phyloP scores from a whole-genome alignment of 345 rosid genomes.

The Microcos paniculata region DNA sequence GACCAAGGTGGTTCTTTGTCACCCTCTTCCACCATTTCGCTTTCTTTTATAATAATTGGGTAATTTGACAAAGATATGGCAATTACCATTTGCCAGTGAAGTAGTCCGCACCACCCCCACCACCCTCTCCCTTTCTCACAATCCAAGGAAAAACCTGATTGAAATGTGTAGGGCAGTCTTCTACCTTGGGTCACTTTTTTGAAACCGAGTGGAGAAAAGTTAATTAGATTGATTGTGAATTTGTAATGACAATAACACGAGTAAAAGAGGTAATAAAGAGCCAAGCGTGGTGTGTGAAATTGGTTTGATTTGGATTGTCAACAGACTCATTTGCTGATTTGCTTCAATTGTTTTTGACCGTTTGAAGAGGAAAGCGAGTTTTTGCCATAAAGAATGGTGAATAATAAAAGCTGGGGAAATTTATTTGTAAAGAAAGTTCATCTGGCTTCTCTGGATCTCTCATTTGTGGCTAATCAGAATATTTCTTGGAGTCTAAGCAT shows the following conservation, averaged over 20 bases:
- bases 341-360: too few species aligned
- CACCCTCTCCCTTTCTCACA: neutral
- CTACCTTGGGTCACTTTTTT: neutral
- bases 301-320: neutral
- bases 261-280: neutral
- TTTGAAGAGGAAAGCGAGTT: neutral
- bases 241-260: too few species aligned
- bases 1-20: neutral
- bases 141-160: neutral
- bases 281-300: neutral
- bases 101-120: constrained; percentile 2
- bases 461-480: neutral
- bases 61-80: constrained; percentile 2
- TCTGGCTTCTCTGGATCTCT: neutral
- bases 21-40: neutral
- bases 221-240: neutral
- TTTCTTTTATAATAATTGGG: neutral
- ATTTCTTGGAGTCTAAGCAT: neutral
- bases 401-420: neutral
- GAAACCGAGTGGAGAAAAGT: neutral
- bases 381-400: neutral
- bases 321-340: neutral
- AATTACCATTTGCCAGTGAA: neutral
- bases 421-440: neutral
- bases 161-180: constrained; percentile 4